phyloP scores from a whole-genome alignment of 2,329 filamentous ascomycete species.

The Arthrobotrys megalospora region DNA sequence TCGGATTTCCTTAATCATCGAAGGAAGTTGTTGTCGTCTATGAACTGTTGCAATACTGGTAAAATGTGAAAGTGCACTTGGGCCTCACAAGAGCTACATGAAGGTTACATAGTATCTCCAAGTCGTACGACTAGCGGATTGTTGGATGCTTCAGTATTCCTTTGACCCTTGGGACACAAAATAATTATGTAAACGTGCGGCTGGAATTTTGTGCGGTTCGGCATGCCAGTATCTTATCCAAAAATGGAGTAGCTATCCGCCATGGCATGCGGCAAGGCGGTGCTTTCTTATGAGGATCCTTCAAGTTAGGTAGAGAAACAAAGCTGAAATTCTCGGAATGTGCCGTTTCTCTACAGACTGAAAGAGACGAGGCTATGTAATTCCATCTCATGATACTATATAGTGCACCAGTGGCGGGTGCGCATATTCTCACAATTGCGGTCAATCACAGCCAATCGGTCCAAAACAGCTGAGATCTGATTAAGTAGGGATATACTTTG shows the following conservation, averaged over 20 bases:
- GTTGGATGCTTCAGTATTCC: background rate
- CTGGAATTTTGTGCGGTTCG: background rate
- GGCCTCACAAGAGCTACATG: slow-evolving; percentile 8
- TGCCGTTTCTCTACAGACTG: background rate
- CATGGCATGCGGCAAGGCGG: background rate
- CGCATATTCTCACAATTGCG: background rate
- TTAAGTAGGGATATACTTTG: background rate
- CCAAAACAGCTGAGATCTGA: background rate
- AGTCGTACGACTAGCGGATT: background rate
- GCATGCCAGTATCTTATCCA: slow-evolving; percentile 11
- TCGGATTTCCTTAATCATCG: background rate
- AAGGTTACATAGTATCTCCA: slow-evolving; percentile 2
- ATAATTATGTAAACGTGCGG: slow-evolving; percentile 9
- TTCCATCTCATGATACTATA: background rate
- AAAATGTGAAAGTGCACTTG: background rate
- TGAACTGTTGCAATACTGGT: slow-evolving; percentile 1
- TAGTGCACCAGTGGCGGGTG: background rate
- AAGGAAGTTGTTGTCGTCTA: background rate
- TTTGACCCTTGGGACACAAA: background rate
- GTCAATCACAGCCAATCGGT: slow-evolving; percentile 10
- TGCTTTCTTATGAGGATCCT: background rate
- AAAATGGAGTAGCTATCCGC: slow-evolving; percentile 28
- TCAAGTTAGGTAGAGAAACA: background rate
- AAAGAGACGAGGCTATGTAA: slow-evolving; percentile 4
- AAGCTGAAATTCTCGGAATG: background rate